Evolutionary conservation across 257 asterid species (phyloP).

Genomic region (Lycium ferocissimum): DNA sequence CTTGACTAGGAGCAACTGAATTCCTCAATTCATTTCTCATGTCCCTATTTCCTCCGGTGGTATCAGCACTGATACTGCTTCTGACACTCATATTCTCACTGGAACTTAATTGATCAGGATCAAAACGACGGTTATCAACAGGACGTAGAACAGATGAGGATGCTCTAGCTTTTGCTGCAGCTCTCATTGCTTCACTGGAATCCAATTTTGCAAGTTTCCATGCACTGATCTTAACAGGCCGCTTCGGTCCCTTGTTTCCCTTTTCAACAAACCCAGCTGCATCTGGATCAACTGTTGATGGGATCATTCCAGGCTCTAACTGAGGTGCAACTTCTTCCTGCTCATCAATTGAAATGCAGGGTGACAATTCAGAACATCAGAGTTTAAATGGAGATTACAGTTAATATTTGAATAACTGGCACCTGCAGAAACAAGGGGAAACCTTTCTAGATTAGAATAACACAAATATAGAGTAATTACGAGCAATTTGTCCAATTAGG

Average conservation of each 20-base stretch:
- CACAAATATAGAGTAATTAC: too few species aligned
- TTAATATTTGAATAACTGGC: not conserved
- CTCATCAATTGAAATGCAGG: constrained; percentile 37
- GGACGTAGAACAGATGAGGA: constrained; percentile 96
- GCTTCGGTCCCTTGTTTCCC: constrained; percentile 64
- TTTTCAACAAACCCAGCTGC: constrained; percentile 63
- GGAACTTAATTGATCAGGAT: constrained; percentile 76
- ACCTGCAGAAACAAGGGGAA: not conserved
- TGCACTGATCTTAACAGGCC: constrained; percentile 83
- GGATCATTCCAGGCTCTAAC: constrained; percentile 91
- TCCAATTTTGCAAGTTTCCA: constrained; percentile 98
- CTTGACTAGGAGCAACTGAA: constrained; percentile 78
- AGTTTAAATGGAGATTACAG: not conserved
- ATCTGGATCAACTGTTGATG: constrained; percentile 97
- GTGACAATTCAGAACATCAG: constrained; percentile 30
- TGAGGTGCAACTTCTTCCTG: constrained; percentile 99
- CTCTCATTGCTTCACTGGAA: constrained; percentile 89
- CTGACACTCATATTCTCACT: constrained; percentile 77
- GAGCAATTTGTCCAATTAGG: too few species aligned
- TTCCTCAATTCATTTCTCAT: constrained; percentile 54
- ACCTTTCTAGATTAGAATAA: too few species aligned
- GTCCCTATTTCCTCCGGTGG: constrained; percentile 67
- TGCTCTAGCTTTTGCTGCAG: constrained; percentile 98
- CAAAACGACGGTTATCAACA: constrained; percentile 66
- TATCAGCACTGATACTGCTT: constrained; percentile 90